These are phyloP conservation scores for Coleophoma eucalyptorum DNA, from an alignment of 2,329 filamentous ascomycete genomes.

Conservation along the genomic window DNA sequence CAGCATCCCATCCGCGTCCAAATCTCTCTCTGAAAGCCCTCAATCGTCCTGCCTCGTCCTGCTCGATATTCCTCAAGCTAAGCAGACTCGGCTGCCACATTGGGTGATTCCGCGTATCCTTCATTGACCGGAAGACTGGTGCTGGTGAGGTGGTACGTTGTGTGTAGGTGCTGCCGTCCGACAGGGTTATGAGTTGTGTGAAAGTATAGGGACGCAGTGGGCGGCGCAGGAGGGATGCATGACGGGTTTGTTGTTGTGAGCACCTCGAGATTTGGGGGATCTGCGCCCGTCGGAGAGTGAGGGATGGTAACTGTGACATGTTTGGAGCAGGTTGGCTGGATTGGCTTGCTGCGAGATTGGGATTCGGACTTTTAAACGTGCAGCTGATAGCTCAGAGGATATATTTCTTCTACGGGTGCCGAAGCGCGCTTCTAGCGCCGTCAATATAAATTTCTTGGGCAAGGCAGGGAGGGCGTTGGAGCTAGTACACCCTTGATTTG, in stretches of 20 bases:
- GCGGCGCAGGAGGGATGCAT: slow-evolving; percentile 80
- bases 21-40: slow-evolving; percentile 82
- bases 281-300: slow-evolving; percentile 13
- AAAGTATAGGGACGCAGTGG: slow-evolving; percentile 94
- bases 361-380: too few relatives aligned
- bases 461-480: background rate
- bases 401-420: slow-evolving; percentile 12
- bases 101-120: slow-evolving; percentile 85
- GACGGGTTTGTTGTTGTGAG: slow-evolving; percentile 39
- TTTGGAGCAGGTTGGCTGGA: background rate
- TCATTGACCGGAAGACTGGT: slow-evolving; percentile 55
- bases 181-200: slow-evolving; percentile 92
- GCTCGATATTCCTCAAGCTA: slow-evolving; percentile 81
- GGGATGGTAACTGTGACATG: slow-evolving; percentile 13
- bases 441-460: slow-evolving; percentile 8
- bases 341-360: too few relatives aligned
- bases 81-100: slow-evolving; percentile 87
- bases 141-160: slow-evolving; percentile 72
- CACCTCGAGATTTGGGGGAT: slow-evolving; percentile 4
- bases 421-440: slow-evolving; percentile 5
- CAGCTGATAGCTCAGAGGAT: background rate
- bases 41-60: slow-evolving; percentile 89
- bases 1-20: slow-evolving; percentile 77
- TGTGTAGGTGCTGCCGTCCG: slow-evolving; percentile 83
- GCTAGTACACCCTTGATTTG: too few relatives aligned